Evolutionary conservation across 2,329 filamentous ascomycete genomes (phyloP).

Genomic region (Aspergillus sp.): DNA sequence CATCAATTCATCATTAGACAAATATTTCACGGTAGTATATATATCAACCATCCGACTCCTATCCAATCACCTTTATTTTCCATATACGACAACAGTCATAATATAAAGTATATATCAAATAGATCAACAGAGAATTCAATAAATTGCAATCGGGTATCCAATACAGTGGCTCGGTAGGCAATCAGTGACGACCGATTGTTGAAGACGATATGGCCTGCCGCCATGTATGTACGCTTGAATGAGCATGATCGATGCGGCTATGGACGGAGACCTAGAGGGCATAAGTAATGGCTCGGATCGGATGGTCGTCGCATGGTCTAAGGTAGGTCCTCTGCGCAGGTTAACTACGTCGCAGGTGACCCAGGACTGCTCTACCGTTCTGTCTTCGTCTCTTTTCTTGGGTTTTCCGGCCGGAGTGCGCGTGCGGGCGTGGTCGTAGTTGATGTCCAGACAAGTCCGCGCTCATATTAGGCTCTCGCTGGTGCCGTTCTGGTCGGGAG

Average conservation of each 20-base stretch:
- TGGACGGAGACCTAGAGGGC: background rate
- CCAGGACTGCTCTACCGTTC: conserved; percentile 5
- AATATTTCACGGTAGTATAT: background rate
- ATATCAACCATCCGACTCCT: background rate
- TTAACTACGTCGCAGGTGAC: conserved; percentile 19
- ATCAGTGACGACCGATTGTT: conserved; percentile 17
- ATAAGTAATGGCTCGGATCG: background rate
- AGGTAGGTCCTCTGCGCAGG: conserved; percentile 16
- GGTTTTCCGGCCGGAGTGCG: background rate
- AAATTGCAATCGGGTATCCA: conserved; percentile 35
- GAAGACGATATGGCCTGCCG: conserved; percentile 13
- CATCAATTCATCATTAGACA: background rate
- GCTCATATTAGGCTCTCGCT: background rate
- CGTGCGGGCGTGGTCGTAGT: background rate
- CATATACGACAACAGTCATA: conserved; percentile 1
- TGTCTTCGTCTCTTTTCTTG: background rate
- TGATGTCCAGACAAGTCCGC: background rate
- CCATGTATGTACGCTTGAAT: background rate
- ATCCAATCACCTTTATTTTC: background rate
- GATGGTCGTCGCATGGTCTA: background rate
- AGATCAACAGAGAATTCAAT: background rate
- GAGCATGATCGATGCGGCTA: background rate
- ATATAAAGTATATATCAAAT: conserved; percentile 3
- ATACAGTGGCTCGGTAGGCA: conserved; percentile 19
- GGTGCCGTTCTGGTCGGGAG: conserved; percentile 8